Percentiles rank a stretch among this genome's conserved stretches.
These are phyloP conservation scores for Tricholoma bakamatsutake DNA, from an alignment of 768 basidiomycete species.

Conservation along the genomic window DNA sequence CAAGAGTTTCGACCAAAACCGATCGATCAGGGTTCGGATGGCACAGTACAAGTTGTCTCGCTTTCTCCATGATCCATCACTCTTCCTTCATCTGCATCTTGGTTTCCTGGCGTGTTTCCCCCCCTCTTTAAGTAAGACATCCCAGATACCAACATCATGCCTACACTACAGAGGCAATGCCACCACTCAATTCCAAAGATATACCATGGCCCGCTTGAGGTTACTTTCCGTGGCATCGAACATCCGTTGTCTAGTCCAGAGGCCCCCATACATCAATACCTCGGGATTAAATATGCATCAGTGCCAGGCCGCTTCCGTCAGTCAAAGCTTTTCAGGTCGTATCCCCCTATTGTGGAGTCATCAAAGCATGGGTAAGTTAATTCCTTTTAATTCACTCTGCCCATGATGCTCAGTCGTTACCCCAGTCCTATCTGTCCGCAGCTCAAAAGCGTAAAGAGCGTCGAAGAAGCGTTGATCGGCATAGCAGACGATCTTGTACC, in stretches of 20 bases:
- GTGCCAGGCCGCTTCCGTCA: slow-evolving; percentile 74
- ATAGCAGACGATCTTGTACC: slow-evolving; percentile 48
- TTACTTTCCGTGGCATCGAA: slow-evolving; percentile 61
- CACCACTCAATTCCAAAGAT: slow-evolving; percentile 26
- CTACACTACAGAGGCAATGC: slow-evolving; percentile 18
- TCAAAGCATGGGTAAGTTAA: slow-evolving; percentile 57
- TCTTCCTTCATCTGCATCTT: slow-evolving; percentile 5
- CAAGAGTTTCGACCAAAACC: slow-evolving; percentile 14
- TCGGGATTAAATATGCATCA: slow-evolving; percentile 73
- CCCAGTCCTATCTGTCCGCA: slow-evolving; percentile 75
- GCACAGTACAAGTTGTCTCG: slow-evolving; percentile 20
- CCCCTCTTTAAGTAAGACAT: slow-evolving; percentile 2
- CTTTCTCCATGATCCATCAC: slow-evolving; percentile 11
- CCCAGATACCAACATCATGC: slow-evolving; percentile 19
- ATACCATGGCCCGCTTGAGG: slow-evolving; percentile 49
- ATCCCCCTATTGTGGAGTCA: slow-evolving; percentile 55
- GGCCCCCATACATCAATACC: slow-evolving; percentile 59
- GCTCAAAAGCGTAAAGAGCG: slow-evolving; percentile 30
- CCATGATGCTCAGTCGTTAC: not conserved
- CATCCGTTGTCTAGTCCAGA: slow-evolving; percentile 55
- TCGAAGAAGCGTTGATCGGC: slow-evolving; percentile 61
- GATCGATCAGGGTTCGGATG: slow-evolving; percentile 31
- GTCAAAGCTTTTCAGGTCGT: slow-evolving; percentile 54
- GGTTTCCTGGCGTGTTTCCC: slow-evolving; percentile 7
- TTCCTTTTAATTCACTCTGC: not conserved